A percentile compares a stretch with the other conserved stretches of the same genome.
Conservation (phyloP, 345 rosid species). For the Rhodamnia rubescens region DNA sequence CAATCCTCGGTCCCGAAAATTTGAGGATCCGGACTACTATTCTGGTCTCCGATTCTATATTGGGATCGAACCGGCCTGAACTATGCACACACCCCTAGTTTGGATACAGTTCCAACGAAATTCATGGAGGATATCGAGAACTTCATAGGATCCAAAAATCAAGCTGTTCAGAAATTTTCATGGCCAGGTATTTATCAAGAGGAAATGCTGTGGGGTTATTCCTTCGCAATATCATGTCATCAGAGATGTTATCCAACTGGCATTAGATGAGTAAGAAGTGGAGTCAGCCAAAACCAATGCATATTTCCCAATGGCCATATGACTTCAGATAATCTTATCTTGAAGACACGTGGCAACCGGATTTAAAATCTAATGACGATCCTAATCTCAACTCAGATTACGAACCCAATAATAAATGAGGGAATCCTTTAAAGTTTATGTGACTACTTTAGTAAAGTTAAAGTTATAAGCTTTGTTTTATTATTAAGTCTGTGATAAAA, state of each 20-base stretch:
- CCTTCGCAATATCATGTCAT: too few species aligned
- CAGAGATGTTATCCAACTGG: too few species aligned
- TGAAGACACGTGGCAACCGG: neutral
- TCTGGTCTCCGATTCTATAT: too few species aligned
- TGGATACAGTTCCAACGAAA: neutral
- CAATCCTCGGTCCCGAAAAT: too few species aligned
- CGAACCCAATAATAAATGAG: neutral
- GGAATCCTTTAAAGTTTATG: neutral
- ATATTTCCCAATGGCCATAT: fast-evolving
- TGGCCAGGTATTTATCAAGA: fast-evolving
- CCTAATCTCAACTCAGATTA: neutral
- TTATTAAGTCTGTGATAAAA: neutral
- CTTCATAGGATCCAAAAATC: neutral
- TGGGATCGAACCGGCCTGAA: too few species aligned
- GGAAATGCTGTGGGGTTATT: neutral
- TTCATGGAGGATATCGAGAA: neutral
- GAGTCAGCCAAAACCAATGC: too few species aligned
- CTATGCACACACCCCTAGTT: too few species aligned
- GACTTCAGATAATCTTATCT: neutral
- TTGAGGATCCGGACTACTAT: too few species aligned
- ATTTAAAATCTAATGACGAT: neutral
- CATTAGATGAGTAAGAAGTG: fast-evolving
- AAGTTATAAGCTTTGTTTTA: neutral
- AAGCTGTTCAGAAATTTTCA: neutral
- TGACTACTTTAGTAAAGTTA: neutral